Base-by-base conservation (phyloP, 2,329 filamentous ascomycete species). In the Cadophora luteo-olivacea region DNA sequence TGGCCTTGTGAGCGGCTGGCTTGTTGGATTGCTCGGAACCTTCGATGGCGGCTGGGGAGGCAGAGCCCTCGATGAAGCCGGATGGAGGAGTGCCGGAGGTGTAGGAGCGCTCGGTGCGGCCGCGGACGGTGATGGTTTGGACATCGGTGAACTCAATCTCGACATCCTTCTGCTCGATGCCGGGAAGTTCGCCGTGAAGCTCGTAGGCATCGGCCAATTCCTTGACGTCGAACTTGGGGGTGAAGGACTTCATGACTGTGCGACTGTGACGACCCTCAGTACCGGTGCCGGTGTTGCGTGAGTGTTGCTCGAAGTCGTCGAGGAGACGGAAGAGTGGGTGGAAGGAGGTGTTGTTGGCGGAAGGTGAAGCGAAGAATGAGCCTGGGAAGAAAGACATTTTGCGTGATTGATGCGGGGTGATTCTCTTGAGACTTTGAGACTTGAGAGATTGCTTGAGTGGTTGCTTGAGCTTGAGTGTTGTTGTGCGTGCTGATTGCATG, bases 131-230 rank as follows among this genome's bases (percentile, higher is more conserved):
- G 54, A 95, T 82, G 19, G 91, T 94, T 81, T 92, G 89, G 52
- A 86, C 83, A 77, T 95, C 92, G 68, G 88, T 89, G 84, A 94
- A 95, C 77, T 95, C 92, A 77, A 95, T 91, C 77, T 86, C 83
- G 76, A 96, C 83, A 76, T 94, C 84, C 74, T 92, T 88, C 81
- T 92, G 91, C 71, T 87, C 86, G 74, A 94, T 84, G 66, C 92
- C 92, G 0, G 92, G 90, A 6, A 95, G 87, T 80, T 95, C 92
- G 75, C 92, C 92, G 75, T 94, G 88, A 24, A 95, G 89, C 80
- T 95, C 90, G 77, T 93, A 95, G 71, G 83, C 79, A 6, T 87
- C 81, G 69, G 86, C 85, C 14, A 86, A 87, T 82, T 96, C 92
- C 78, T 87, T 89, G 70, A 94, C 85, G 75, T 95, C 92, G 77